A percentile compares a stretch with the other conserved stretches of the same genome.
These are phyloP conservation scores for Tylopilus sp. DNA, from an alignment of 1,284 basidiomycete species.

Conservation along the genomic window DNA sequence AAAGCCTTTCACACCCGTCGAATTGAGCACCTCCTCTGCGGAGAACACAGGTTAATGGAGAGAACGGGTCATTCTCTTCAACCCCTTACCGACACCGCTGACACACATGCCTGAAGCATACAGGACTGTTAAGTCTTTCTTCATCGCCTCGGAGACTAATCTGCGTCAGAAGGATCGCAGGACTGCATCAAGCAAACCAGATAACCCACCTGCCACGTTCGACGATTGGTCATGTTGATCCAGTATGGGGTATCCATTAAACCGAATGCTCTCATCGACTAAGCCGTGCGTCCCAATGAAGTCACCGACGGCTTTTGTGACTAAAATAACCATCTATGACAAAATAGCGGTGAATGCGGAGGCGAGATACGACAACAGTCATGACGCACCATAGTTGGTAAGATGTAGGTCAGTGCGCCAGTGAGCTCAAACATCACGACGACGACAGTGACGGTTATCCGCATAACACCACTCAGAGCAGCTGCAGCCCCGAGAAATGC, in stretches of 20 bases:
- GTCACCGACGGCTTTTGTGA: constrained; percentile 97
- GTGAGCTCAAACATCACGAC: constrained; percentile 99
- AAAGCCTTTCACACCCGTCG: constrained; percentile 83
- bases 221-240: constrained; percentile 91
- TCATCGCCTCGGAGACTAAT: constrained; percentile 86
- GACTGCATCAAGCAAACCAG: not conserved
- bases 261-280: constrained; percentile 94
- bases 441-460: constrained; percentile 95
- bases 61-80: not conserved
- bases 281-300: constrained; percentile 90
- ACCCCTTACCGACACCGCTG: constrained; percentile 65
- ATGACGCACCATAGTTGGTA: constrained; percentile 87
- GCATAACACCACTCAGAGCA: constrained; percentile 92
- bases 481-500: constrained; percentile 93
- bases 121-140: constrained; percentile 69
- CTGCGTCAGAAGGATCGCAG: constrained; percentile 8
- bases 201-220: constrained; percentile 69
- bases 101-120: constrained; percentile 73
- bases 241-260: constrained; percentile 95
- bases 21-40: constrained; percentile 63
- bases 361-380: not conserved
- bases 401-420: constrained; percentile 93
- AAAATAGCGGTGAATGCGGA: constrained; percentile 4
- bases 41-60: not conserved
- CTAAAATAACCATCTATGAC: constrained; percentile 83